Conservation (phyloP, 192 early-diverging fungal genomes). For the Backusella liffmaniae region DNA sequence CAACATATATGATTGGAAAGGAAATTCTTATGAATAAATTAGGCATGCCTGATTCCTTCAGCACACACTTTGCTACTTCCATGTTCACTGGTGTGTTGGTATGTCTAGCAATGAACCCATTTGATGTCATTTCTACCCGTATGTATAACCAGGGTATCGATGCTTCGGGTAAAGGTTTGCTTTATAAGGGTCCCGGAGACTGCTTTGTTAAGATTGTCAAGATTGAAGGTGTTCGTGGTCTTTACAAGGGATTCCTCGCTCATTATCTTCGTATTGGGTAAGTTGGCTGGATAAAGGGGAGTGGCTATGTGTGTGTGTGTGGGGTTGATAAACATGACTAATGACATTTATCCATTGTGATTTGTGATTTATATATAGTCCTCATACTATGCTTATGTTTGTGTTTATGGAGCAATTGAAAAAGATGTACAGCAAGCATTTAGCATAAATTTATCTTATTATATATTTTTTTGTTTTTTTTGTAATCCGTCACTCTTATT, state of each 20-base stretch:
- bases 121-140: slow-evolving; percentile 90
- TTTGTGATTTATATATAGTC: slow-evolving; percentile 43
- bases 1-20: slow-evolving; percentile 86
- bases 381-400: slow-evolving; percentile 91
- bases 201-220: slow-evolving; percentile 83
- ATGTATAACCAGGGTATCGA: slow-evolving; percentile 89
- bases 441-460: slow-evolving; percentile 5
- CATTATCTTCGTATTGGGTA: slow-evolving; percentile 91
- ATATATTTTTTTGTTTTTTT: background rate
- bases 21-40: slow-evolving; percentile 64
- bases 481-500: background rate
- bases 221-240: slow-evolving; percentile 76
- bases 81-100: slow-evolving; percentile 84
- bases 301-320: background rate
- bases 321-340: background rate
- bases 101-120: slow-evolving; percentile 94
- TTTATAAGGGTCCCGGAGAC: slow-evolving; percentile 83
- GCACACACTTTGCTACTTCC: slow-evolving; percentile 73
- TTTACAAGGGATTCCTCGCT: slow-evolving; percentile 92
- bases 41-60: slow-evolving; percentile 71
- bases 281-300: slow-evolving; percentile 15
- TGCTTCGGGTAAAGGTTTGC: slow-evolving; percentile 59
- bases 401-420: slow-evolving; percentile 84
- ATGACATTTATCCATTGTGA: background rate
- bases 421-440: slow-evolving; percentile 19